Evolutionary conservation across 2,329 filamentous ascomycete genomes (phyloP).

Genomic region (Neobulgaria alba): DNA sequence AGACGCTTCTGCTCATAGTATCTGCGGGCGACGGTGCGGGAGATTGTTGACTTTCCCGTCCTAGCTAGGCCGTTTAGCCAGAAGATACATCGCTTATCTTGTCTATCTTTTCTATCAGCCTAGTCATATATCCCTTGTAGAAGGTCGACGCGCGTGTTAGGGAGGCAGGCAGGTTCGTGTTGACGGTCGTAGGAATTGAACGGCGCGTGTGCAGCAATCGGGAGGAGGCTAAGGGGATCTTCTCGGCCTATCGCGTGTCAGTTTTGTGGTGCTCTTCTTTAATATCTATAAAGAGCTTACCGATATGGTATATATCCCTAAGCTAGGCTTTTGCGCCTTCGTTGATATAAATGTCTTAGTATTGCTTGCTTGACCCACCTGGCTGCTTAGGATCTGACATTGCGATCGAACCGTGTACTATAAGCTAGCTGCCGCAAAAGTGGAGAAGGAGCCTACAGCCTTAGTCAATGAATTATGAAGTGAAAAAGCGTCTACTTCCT

Average conservation of each 20-base stretch:
- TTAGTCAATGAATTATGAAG: too few species aligned
- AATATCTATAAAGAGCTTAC: neutral
- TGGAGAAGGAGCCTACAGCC: too few species aligned
- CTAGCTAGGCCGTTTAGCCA: slow-evolving; percentile 34
- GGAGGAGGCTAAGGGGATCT: neutral
- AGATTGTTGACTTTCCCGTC: slow-evolving; percentile 31
- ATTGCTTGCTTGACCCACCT: too few species aligned
- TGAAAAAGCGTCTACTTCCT: too few species aligned
- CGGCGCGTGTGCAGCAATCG: slow-evolving; percentile 8
- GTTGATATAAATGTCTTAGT: too few species aligned
- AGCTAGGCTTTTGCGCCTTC: too few species aligned
- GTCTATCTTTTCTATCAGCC: slow-evolving; percentile 12
- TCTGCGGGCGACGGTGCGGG: slow-evolving; percentile 27
- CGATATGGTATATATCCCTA: neutral
- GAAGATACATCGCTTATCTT: slow-evolving; percentile 16
- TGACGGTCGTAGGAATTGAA: slow-evolving; percentile 18
- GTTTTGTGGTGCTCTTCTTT: neutral
- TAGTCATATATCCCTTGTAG: slow-evolving; percentile 10
- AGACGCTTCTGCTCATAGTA: slow-evolving; percentile 16
- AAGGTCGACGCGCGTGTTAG: slow-evolving; percentile 21
- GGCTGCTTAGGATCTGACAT: too few species aligned
- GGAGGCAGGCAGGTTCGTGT: slow-evolving; percentile 21
- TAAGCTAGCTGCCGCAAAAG: too few species aligned
- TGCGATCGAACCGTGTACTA: too few species aligned
- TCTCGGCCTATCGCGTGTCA: neutral